Base-by-base conservation (phyloP, 225 moss, liverwort and hornwort genomes). In the Ulota crispa region DNA sequence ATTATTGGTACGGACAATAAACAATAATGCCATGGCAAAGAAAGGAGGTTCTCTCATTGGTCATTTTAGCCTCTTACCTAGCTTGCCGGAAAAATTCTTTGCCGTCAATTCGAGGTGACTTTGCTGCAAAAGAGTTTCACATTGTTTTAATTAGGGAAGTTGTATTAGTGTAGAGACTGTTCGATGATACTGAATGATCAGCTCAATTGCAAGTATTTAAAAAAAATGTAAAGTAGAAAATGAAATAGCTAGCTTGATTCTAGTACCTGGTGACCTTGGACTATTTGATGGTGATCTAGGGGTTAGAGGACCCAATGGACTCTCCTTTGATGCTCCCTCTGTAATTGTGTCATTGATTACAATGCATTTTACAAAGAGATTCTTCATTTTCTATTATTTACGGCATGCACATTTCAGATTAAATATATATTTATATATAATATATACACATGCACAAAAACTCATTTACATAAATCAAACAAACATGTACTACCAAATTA, bases 11-110 rank as follows among this genome's bases (percentile, higher is more conserved):
- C 34, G 15, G 3, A 75, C 10, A 45, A 24, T 3, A 26, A 34
- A 52, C 0, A 30, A 23, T 6, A 3, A 20, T 18, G 28, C 2
- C 16, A 37, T 52, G 41, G 3, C 15, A 69, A 37, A 37, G 52
- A 36, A 64, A 7, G 7, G 12, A 68, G 53, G 10, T 76, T 76
- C 27, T 26, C n/a, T 36, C n/a, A 9, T 39, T 24, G 23, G 9
- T 53, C 16, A 70, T 43, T 28, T 9, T 24, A 5, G n/a, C 21
- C 61, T 39, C 57, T 52, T 50, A 86, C 90, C 88, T 86, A 11
- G 65, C 80, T 86, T 77, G 82, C 4, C 66, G 82, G 0, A 90
- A 90, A 70, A 86, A 61, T 21, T 86, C 84, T 76, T 90, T 90
- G 20, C 84, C 77, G 4, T 80, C 73, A 24, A 88, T 82, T 21